Conservation (phyloP, 345 rosid species). For the Camelina sativa region DNA sequence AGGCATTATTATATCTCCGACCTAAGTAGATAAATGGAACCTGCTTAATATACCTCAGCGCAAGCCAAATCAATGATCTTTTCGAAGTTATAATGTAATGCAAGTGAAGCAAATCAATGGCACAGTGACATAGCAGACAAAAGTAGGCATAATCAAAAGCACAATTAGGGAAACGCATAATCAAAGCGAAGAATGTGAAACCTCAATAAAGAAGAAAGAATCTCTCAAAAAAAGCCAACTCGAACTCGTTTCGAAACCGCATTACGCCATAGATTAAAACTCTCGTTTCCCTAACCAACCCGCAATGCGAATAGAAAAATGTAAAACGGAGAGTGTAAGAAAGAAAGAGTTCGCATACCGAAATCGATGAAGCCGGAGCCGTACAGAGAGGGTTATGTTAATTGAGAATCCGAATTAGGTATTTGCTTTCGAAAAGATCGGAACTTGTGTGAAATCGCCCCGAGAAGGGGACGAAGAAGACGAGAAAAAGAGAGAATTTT, state of each 20-base stretch:
- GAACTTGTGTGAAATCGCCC: constrained; percentile 3
- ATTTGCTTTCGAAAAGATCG: constrained; percentile 6
- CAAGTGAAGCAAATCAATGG: constrained; percentile 28
- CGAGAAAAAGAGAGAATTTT: neutral
- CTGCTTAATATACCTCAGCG: neutral
- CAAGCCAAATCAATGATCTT: constrained; percentile 13
- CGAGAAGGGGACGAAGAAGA: constrained; percentile 17
- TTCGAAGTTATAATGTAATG: neutral
- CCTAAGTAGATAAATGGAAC: constrained; percentile 7
- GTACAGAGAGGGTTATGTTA: constrained; percentile 12
- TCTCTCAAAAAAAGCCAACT: neutral
- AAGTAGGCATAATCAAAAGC: neutral
- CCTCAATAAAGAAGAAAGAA: constrained; percentile 7
- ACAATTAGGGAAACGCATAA: constrained; percentile 21
- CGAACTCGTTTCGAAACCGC: constrained; percentile 16
- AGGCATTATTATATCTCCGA: constrained; percentile 8
- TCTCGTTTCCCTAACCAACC: neutral
- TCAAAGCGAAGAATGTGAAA: constrained; percentile 22
- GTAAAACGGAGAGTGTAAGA: constrained; percentile 19
- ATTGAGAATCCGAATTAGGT: constrained; percentile 5
- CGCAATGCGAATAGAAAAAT: constrained; percentile 25
- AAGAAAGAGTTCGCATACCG: constrained; percentile 12
- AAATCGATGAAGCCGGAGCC: constrained; percentile 12
- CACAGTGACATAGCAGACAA: constrained; percentile 7
- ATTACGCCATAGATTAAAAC: constrained; percentile 11